Conservation (phyloP, 2,329 filamentous ascomycete genomes). For the Neofusicoccum umdonicola region DNA sequence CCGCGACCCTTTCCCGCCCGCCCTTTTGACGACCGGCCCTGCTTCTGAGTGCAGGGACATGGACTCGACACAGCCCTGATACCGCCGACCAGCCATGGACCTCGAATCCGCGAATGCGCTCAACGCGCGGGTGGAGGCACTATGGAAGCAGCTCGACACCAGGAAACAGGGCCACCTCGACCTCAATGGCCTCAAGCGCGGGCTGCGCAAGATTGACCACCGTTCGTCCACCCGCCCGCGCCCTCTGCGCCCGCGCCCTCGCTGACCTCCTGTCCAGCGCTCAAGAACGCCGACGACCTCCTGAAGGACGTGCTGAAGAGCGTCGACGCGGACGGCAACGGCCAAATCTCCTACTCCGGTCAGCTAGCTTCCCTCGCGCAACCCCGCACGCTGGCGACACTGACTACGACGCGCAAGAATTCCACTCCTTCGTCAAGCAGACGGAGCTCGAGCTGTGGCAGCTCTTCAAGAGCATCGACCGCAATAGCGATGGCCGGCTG, state of each 20-base stretch:
- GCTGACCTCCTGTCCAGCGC: conserved; percentile 45
- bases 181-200: conserved; percentile 77
- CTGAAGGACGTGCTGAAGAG: conserved; percentile 75
- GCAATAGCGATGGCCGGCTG: conserved; percentile 78
- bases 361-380: conserved; percentile 20
- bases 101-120: conserved; percentile 74
- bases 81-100: conserved; percentile 55
- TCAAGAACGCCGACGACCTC: conserved; percentile 90
- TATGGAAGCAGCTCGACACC: conserved; percentile 82
- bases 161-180: conserved; percentile 76
- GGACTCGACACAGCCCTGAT: conserved; percentile 41
- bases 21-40: not conserved
- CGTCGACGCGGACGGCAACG: conserved; percentile 84
- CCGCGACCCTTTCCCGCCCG: conserved; percentile 25
- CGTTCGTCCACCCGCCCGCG: conserved; percentile 56
- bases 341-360: conserved; percentile 89
- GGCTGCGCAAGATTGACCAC: conserved; percentile 85
- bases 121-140: conserved; percentile 75
- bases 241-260: conserved; percentile 24
- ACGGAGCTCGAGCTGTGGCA: conserved; percentile 79
- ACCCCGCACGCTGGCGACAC: conserved; percentile 15
- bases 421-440: conserved; percentile 80
- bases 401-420: conserved; percentile 61
- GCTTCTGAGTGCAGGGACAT: conserved; percentile 17
- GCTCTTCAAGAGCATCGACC: conserved; percentile 85